These are phyloP conservation scores for Euphorbia schlechtendalii DNA, from an alignment of 441 rosid genomes.

Conservation along the genomic window DNA sequence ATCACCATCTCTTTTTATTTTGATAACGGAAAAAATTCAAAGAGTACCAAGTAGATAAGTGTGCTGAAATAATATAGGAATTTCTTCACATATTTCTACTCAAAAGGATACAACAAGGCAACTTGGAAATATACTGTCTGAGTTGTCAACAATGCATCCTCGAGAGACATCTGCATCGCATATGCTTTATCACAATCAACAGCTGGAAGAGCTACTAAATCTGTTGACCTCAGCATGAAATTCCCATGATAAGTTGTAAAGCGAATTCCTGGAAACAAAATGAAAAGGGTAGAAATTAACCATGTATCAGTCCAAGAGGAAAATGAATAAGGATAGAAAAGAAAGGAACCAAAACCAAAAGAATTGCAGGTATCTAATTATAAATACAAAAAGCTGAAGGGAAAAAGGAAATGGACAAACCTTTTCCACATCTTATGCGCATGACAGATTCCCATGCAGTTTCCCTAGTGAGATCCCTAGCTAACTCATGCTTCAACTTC, in stretches of 20 bases:
- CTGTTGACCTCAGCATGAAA: slow-evolving; percentile 97
- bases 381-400: not conserved
- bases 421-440: slow-evolving; percentile 99
- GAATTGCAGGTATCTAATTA: not conserved
- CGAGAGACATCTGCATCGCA: slow-evolving; percentile 91
- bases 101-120: slow-evolving; percentile 96
- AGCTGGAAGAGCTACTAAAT: slow-evolving; percentile 94
- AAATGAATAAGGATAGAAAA: not conserved
- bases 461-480: slow-evolving; percentile 96
- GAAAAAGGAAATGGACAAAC: slow-evolving; percentile 29
- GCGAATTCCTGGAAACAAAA: slow-evolving; percentile 64
- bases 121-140: slow-evolving; percentile 96
- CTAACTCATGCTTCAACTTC: slow-evolving; percentile 80
- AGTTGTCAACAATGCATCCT: slow-evolving; percentile 84
- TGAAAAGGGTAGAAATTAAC: slow-evolving; percentile 11
- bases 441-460: slow-evolving; percentile 99
- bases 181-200: slow-evolving; percentile 99
- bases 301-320: slow-evolving; percentile 13
- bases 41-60: not conserved
- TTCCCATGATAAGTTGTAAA: slow-evolving; percentile 95
- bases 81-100: not conserved
- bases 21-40: not conserved
- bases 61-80: not conserved
- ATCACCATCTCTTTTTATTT: not conserved
- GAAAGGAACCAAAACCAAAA: not conserved